Conservation (phyloP, 768 basidiomycete genomes). For the Xerocomellus dryophilus region DNA sequence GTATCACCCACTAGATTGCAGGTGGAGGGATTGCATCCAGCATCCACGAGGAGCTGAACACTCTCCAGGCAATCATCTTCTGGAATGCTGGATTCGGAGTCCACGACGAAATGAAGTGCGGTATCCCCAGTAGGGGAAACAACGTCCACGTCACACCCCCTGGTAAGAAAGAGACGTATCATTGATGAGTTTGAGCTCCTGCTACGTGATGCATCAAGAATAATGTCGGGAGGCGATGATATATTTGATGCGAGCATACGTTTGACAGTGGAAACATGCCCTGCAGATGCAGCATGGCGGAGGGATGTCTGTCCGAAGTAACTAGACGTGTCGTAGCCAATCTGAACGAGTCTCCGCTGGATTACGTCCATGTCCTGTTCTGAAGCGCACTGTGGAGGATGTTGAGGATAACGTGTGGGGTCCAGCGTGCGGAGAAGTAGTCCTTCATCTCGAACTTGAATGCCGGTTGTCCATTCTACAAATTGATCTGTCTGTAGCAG, state of each 20-base stretch:
- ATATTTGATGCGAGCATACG: background rate
- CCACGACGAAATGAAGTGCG: background rate
- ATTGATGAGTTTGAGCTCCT: background rate
- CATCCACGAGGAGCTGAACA: background rate
- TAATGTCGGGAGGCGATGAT: background rate
- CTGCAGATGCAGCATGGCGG: background rate
- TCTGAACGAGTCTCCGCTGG: slow-evolving; percentile 1
- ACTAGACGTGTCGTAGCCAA: background rate
- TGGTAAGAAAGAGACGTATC: background rate
- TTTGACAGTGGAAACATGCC: background rate
- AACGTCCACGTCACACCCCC: background rate
- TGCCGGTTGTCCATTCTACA: slow-evolving; percentile 3
- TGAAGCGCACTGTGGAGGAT: background rate
- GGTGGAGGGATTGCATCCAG: background rate
- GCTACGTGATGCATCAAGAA: background rate
- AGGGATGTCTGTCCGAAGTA: background rate
- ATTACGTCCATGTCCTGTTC: background rate
- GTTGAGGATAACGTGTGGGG: background rate
- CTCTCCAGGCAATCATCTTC: background rate
- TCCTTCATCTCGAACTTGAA: background rate
- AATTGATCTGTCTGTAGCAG: slow-evolving; percentile 16
- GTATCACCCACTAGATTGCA: background rate
- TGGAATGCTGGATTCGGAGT: background rate
- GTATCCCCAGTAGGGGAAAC: background rate
- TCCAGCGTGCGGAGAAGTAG: background rate